Evolutionary conservation across 1,139 yeast genomes (phyloP), one percentile per base, ranked within the genome.

Genomic region (Hemisphaericaspora subhashii): DNA sequence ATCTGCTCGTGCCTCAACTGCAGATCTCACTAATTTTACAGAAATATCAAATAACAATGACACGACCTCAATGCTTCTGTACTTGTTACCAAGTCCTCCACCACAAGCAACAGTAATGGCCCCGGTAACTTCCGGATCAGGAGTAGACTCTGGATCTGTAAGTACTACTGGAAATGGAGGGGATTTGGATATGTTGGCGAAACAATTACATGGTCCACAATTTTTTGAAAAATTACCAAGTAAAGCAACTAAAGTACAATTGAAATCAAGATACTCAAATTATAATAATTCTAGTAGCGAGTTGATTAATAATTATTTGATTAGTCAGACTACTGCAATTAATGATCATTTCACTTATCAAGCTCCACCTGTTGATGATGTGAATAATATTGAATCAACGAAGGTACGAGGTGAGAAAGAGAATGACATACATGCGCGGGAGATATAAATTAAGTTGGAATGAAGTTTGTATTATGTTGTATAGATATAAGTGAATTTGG

Each of bases 171-270:
- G 21, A 18, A 23, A 40, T 17, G n/a, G 8, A 12, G 26, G 29
- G 8, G 45, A 42, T 33, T 35, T 68, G 35, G 74, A 68, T 44
- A 66, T 56, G 38, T 60, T 71, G 50, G 76, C 75, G 27, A 68
- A 68, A 44, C 74, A 68, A 45, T 57, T 71, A 27, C 56, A 64
- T 20, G 51, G 53, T 26, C 74, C 72, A 11, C 51, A 53, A 10
- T 60, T 64, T 38, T 68, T 68, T 41, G 75, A 68, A 39, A 70
- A 69, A 45, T 48, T 68, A 36, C 72, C 74, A 12, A 58, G 67
- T 3, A 54, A 64, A 28, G 61, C 67, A 5, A 56, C 64, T 9
- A 53, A 56, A 24, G 53, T 58, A 8, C 41, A 54, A 40, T 44
- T 36, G 33, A 51, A 39, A 44, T 44, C 47, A 47, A 48, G 37